Conservation (phyloP, 345 rosid genomes). For the Mercurialis annua region DNA sequence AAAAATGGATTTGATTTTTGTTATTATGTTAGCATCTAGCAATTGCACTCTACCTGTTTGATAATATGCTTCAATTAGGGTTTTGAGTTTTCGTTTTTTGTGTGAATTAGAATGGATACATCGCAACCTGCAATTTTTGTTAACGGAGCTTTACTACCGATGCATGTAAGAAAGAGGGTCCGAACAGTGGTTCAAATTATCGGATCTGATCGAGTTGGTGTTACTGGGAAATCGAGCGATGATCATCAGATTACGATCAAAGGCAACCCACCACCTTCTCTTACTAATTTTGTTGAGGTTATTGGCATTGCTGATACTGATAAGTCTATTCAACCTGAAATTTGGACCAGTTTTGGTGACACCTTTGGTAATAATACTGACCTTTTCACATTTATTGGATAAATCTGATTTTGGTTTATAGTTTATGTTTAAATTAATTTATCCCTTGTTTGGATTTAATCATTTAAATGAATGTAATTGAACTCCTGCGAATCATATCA, state of each 20-base stretch:
- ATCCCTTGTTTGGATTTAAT: too few species aligned
- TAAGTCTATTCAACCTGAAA: conserved; percentile 56
- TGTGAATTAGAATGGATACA: conserved; percentile 50
- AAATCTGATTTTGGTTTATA: too few species aligned
- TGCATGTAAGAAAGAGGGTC: conserved; percentile 63
- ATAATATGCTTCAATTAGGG: not conserved
- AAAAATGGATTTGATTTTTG: too few species aligned
- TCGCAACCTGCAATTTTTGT: conserved; percentile 84
- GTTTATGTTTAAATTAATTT: too few species aligned
- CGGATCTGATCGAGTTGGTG: conserved; percentile 45
- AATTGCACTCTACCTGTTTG: not conserved
- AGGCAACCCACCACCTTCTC: conserved; percentile 60
- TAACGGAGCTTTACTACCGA: conserved; percentile 56
- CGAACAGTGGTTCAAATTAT: conserved; percentile 66
- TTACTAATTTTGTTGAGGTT: conserved; percentile 67
- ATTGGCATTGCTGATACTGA: conserved; percentile 82
- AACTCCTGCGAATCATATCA: too few species aligned
- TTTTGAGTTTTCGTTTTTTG: not conserved
- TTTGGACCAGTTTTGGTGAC: conserved; percentile 76
- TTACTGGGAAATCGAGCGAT: conserved; percentile 71
- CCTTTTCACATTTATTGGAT: too few species aligned
- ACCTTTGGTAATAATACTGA: conserved; percentile 70
- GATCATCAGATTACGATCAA: conserved; percentile 52
- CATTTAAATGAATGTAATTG: too few species aligned
- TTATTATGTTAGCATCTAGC: not conserved